phyloP scores from a whole-genome alignment of 1,284 basidiomycete species.

The Vanrija sp. region DNA sequence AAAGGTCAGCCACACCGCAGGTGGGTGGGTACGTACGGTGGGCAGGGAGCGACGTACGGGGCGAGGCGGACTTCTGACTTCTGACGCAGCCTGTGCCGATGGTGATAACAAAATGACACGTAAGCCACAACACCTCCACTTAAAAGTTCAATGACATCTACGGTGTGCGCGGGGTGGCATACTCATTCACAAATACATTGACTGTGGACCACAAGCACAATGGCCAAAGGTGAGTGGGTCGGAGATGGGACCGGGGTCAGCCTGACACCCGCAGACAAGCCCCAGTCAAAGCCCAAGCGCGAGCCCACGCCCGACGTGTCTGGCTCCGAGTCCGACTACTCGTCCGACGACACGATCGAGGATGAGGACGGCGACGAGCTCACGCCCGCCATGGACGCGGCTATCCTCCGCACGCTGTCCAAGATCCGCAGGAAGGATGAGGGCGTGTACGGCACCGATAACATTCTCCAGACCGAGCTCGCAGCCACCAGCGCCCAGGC shows the following conservation, averaged over 20 bases:
- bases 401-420: conserved; percentile 85
- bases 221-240: conserved; percentile 9
- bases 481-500: conserved; percentile 38
- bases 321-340: conserved; percentile 30
- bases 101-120: background rate
- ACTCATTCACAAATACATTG: background rate
- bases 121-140: conserved; percentile 4
- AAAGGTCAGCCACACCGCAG: background rate
- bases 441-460: conserved; percentile 63
- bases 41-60: too few species aligned
- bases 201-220: background rate
- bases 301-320: conserved; percentile 6
- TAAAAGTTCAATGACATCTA: conserved; percentile 11
- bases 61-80: too few species aligned
- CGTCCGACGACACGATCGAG: conserved; percentile 65
- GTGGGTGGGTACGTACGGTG: background rate
- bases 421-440: conserved; percentile 76
- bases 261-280: background rate
- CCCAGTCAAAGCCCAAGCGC: conserved; percentile 1
- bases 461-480: conserved; percentile 68
- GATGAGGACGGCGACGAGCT: conserved; percentile 95
- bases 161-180: background rate
- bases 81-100: background rate
- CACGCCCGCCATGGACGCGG: conserved; percentile 89
- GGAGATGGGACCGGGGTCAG: background rate